phyloP scores from a whole-genome alignment of 371 early-diverging fungal species.

The Lichtheimia ornata region DNA sequence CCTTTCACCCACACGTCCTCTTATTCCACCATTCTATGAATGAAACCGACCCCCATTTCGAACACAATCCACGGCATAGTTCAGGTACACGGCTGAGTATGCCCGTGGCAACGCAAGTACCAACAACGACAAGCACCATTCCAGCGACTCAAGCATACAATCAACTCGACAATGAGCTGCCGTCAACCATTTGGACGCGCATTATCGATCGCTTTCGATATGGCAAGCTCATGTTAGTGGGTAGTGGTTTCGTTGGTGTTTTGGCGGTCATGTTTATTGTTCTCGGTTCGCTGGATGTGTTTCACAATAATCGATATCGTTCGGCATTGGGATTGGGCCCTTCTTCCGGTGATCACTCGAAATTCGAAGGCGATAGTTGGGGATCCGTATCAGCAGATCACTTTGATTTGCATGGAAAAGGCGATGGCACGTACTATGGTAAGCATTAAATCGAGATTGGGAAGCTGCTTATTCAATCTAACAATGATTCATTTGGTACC shows the following conservation, averaged over 20 bases:
- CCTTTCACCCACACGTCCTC: not conserved
- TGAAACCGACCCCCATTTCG: constrained; percentile 12
- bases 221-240: constrained; percentile 31
- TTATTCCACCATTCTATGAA: not conserved
- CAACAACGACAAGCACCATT: constrained; percentile 10
- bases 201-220: constrained; percentile 30
- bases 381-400: constrained; percentile 32
- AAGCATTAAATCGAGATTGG: not conserved
- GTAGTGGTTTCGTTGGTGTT: constrained; percentile 22
- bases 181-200: constrained; percentile 40
- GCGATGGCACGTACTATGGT: constrained; percentile 54
- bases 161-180: constrained; percentile 13
- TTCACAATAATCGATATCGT: constrained; percentile 33
- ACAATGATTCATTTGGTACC: not conserved
- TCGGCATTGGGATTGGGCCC: constrained; percentile 19
- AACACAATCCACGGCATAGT: constrained; percentile 10
- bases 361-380: constrained; percentile 40
- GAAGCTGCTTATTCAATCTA: not conserved
- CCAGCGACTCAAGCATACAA: constrained; percentile 16
- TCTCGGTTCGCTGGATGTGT: constrained; percentile 35
- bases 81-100: no score
- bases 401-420: constrained; percentile 39
- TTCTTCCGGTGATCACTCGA: constrained; percentile 33
- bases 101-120: not conserved
- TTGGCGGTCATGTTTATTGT: constrained; percentile 37